Evolutionary conservation across 352 stramenopile genomes (phyloP).

Genomic region (Globisporangium radiosum): DNA sequence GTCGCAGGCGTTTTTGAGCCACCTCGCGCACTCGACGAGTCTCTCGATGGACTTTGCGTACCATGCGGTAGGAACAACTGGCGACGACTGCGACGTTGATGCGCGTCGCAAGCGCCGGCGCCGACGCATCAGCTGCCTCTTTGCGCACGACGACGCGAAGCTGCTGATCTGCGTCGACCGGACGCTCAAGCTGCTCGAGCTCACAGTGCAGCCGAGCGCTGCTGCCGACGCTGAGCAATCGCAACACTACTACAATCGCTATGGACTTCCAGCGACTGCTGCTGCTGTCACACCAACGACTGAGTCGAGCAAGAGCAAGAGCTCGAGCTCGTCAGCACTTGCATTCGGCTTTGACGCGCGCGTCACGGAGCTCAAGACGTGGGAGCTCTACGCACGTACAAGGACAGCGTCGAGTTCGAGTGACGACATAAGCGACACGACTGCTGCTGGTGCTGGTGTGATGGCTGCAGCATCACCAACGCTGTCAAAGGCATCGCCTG

Average conservation of each 20-base stretch:
- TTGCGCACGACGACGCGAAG: constrained; percentile 55
- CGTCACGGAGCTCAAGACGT: constrained; percentile 54
- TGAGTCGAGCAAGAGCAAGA: constrained; percentile 10
- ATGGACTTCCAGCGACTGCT: background rate
- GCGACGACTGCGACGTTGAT: constrained; percentile 47
- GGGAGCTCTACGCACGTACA: constrained; percentile 30
- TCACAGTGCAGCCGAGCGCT: constrained; percentile 19
- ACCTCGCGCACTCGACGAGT: constrained; percentile 54
- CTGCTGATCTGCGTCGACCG: constrained; percentile 59
- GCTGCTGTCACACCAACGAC: background rate
- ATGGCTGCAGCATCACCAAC: background rate
- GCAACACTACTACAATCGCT: background rate
- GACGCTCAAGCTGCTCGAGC: constrained; percentile 60
- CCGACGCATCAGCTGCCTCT: constrained; percentile 57
- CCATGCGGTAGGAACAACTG: background rate
- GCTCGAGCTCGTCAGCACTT: constrained; percentile 29
- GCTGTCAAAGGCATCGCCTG: background rate
- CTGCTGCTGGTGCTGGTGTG: background rate
- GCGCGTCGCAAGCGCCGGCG: constrained; percentile 41
- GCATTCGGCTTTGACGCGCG: constrained; percentile 65
- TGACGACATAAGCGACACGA: constrained; percentile 7
- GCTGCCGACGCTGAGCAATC: too few relatives aligned
- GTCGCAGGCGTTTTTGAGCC: constrained; percentile 60
- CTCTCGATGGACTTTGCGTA: constrained; percentile 49
- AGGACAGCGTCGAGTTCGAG: background rate